These are phyloP conservation scores for Hyphodiscus hymeniophilus DNA, from an alignment of 495 filamentous ascomycete species.

Conservation along the genomic window DNA sequence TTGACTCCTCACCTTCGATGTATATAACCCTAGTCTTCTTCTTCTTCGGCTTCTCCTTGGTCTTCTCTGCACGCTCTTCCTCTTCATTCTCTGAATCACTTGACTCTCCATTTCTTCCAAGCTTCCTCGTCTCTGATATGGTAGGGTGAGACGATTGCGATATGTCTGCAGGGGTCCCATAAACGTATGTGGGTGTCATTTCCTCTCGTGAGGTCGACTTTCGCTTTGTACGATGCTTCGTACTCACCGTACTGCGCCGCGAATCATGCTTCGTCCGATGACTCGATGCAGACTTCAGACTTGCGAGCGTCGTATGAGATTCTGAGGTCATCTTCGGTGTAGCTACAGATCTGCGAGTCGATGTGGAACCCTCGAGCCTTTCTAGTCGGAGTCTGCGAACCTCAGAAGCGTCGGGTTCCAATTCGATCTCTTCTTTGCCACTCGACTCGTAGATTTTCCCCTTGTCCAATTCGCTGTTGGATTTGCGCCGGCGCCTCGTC, in stretches of 20 bases:
- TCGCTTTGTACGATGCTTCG: constrained; percentile 13
- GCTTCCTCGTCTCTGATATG: constrained; percentile 12
- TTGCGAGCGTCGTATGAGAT: constrained; percentile 17
- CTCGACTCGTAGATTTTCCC: constrained; percentile 12
- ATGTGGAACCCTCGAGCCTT: constrained; percentile 14
- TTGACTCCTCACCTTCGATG: constrained; percentile 10
- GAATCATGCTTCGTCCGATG: constrained; percentile 10
- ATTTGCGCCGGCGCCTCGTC: constrained; percentile 7
- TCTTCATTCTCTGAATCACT: constrained; percentile 11
- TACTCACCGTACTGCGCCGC: constrained; percentile 14
- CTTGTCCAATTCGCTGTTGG: constrained; percentile 16
- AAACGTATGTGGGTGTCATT: constrained; percentile 8
- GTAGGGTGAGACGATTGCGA: constrained; percentile 2
- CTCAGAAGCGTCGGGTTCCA: constrained; percentile 8
- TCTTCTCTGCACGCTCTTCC: neutral
- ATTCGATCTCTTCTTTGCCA: constrained; percentile 15
- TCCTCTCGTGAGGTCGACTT: constrained; percentile 11
- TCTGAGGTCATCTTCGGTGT: constrained; percentile 19
- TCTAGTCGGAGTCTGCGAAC: constrained; percentile 17
- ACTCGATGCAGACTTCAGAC: constrained; percentile 3
- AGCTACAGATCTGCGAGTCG: constrained; percentile 3
- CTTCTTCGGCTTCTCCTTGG: constrained; percentile 10
- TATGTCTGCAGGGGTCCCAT: constrained; percentile 9
- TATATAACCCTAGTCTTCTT: constrained; percentile 19
- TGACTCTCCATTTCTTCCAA: constrained; percentile 16